phyloP scores from a whole-genome alignment of 345 rosid species.

The Linum lewisii region DNA sequence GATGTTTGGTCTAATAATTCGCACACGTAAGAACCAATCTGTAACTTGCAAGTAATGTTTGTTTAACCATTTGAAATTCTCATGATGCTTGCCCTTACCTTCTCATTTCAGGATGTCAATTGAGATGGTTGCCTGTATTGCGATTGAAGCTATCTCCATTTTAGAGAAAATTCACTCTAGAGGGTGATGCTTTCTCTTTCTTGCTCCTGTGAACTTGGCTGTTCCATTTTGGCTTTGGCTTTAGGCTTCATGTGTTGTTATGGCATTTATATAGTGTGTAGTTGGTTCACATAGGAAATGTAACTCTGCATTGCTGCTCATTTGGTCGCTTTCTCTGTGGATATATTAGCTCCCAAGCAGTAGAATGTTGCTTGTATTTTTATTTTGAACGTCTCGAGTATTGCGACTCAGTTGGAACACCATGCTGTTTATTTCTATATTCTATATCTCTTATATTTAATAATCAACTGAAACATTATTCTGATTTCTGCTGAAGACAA shows the following conservation, averaged over 20 bases:
- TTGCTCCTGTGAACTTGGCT: neutral
- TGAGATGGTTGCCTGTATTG: slow-evolving; percentile 89
- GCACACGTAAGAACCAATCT: slow-evolving; percentile 40
- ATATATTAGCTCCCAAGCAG: slow-evolving; percentile 4
- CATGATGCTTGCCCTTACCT: slow-evolving; percentile 8
- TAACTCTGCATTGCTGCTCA: neutral
- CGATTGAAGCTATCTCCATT: slow-evolving; percentile 82
- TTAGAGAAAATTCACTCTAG: slow-evolving; percentile 81
- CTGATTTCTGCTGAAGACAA: no score
- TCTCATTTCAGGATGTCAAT: slow-evolving; percentile 52
- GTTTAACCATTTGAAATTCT: slow-evolving; percentile 1
- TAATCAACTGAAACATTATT: no score
- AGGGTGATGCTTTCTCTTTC: slow-evolving; percentile 41
- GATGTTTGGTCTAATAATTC: slow-evolving; percentile 68
- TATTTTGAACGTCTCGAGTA: neutral
- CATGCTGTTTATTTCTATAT: neutral
- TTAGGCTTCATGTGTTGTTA: neutral
- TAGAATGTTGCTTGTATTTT: neutral
- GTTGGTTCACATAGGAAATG: neutral
- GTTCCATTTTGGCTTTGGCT: neutral
- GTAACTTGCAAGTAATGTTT: neutral
- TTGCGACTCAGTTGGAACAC: neutral
- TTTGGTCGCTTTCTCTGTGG: neutral
- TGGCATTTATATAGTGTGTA: neutral
- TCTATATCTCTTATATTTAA: no score